These are phyloP conservation scores for Skeletonema menzelii DNA, from an alignment of 108 stramenopile species.

Conservation along the genomic window DNA sequence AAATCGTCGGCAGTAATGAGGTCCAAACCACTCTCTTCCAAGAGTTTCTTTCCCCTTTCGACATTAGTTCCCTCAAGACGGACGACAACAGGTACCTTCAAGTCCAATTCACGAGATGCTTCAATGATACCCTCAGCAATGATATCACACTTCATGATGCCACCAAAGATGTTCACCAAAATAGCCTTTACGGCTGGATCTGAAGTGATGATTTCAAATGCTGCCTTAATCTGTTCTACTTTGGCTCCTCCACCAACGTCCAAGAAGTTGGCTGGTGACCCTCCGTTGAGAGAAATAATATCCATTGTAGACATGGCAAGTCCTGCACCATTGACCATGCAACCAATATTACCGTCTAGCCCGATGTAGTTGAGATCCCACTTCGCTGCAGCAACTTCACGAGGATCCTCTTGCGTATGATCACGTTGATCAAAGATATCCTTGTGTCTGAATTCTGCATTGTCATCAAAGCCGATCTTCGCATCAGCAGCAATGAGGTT, in stretches of 20 bases:
- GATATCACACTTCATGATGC: constrained; percentile 96
- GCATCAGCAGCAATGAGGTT: constrained; percentile 85
- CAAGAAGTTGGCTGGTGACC: constrained; percentile 95
- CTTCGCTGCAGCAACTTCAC: constrained; percentile 83
- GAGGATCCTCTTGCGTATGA: constrained; percentile 82
- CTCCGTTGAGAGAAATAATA: constrained; percentile 93
- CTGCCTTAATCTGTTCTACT: constrained; percentile 71
- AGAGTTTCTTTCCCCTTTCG: constrained; percentile 79
- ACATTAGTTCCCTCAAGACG: constrained; percentile 96
- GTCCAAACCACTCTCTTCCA: constrained; percentile 66
- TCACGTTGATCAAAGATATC: constrained; percentile 79
- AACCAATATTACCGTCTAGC: constrained; percentile 95
- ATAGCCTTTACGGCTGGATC: constrained; percentile 84
- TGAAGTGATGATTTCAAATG: constrained; percentile 77
- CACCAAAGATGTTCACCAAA: constrained; percentile 97
- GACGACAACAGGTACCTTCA: constrained; percentile 88
- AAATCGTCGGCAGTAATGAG: constrained; percentile 81
- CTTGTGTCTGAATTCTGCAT: constrained; percentile 84
- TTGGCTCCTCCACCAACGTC: constrained; percentile 92
- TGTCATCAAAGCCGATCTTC: constrained; percentile 93
- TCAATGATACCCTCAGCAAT: constrained; percentile 91
- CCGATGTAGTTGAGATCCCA: constrained; percentile 97
- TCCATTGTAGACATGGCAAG: constrained; percentile 97
- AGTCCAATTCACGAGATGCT: constrained; percentile 81
- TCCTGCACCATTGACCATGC: constrained; percentile 98